phyloP scores from a whole-genome alignment of 2,329 filamentous ascomycete species.

The Daldinia eschscholtzii region DNA sequence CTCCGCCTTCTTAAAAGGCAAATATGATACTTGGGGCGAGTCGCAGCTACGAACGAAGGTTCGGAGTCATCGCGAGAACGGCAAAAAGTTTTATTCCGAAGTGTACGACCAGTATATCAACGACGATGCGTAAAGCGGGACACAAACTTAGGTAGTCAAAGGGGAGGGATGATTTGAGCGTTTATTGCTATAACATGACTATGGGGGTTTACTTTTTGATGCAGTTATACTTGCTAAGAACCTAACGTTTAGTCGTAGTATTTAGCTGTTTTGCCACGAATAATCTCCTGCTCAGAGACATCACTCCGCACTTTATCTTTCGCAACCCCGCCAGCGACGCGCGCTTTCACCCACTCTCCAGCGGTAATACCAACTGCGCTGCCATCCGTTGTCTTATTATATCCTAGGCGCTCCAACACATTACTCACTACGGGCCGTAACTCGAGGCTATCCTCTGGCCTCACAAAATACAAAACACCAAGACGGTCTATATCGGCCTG shows the following conservation, averaged over 20 bases:
- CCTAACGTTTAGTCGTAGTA: slow-evolving; percentile 51
- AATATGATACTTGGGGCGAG: slow-evolving; percentile 68
- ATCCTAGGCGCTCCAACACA: slow-evolving; percentile 53
- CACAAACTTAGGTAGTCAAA: too few species aligned
- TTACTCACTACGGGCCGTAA: slow-evolving; percentile 51
- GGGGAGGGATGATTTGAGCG: background rate
- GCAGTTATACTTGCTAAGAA: background rate
- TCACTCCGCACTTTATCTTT: slow-evolving; percentile 48
- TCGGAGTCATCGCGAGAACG: slow-evolving; percentile 63
- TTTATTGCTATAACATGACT: background rate
- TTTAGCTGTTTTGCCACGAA: slow-evolving; percentile 52
- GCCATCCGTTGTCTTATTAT: slow-evolving; percentile 46
- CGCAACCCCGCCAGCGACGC: slow-evolving; percentile 46
- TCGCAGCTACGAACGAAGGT: slow-evolving; percentile 67
- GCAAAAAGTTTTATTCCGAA: slow-evolving; percentile 60
- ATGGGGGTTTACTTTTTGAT: background rate
- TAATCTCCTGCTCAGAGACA: slow-evolving; percentile 48
- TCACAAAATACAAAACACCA: slow-evolving; percentile 60
- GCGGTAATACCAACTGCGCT: slow-evolving; percentile 52
- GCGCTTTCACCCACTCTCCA: slow-evolving; percentile 54
- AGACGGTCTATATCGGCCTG: slow-evolving; percentile 61
- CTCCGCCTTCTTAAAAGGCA: slow-evolving; percentile 62
- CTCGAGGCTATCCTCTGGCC: slow-evolving; percentile 54
- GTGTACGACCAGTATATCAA: slow-evolving; percentile 63
- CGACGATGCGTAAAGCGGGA: slow-evolving; percentile 51